Base-by-base conservation (phyloP, 371 early-diverging fungal genomes). In the Mortierella sp. region DNA sequence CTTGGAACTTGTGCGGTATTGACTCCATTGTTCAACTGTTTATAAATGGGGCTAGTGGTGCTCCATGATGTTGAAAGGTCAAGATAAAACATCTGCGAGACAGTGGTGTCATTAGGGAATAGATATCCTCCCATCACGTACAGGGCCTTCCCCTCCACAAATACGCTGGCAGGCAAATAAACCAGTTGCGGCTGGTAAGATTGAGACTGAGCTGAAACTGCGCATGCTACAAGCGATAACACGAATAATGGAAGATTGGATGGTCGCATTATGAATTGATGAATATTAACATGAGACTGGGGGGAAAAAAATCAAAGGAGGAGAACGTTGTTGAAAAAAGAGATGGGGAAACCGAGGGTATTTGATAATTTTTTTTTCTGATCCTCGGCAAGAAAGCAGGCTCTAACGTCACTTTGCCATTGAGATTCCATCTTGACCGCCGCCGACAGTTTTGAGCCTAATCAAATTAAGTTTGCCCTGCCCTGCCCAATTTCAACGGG, bases 21-120 rank as follows among this genome's bases (percentile, higher is more conserved):
- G 11, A 33, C 11, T 9, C 59, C 67, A 8, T 58, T 22, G 38
- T 10, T 4, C 2, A 67, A 10, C 36, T 15, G 3, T 15, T 57
- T 41, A 28, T 22, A 47, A 7, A 40, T 33, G 13, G 67, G 53
- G 19, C 22, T 58, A 10, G 5, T 21, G 24, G 64, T 64, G n/a
- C 8, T 21, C 64, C 64, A 64, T 19, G 53, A 52, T 19, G 50
- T 50, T 9, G 64, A 64, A 21, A 64, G 64, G 38, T 64, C 53
- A 40, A 64, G 50, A 4, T 13, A 16, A 52, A 64, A 64, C 8
- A 45, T 38, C 38, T 64, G 52, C 13, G 7, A 47, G 28, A 13
- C 2, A 6, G 52, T 52, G 19, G 9, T 16, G 4, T 5, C 4
- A 19, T 41, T 28, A 28, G n/a, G 11, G 53, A 15, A 19, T 3